Evolutionary conservation across 1,284 basidiomycete genomes (phyloP), one percentile per base, ranked within the genome.

Genomic region (Wolfiporia cocos): DNA sequence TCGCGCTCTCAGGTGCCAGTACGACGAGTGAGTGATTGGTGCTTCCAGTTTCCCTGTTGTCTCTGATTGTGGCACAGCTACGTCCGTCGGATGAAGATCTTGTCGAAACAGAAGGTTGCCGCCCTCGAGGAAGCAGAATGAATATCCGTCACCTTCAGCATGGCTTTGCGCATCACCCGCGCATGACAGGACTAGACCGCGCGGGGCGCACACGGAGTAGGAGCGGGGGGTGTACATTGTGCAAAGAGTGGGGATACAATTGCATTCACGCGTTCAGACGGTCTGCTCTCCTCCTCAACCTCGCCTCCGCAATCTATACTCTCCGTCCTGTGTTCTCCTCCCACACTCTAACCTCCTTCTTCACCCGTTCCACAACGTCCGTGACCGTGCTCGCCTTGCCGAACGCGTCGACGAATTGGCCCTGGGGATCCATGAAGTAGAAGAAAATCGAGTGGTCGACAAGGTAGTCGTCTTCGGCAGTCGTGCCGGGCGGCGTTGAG

Each of bases 391-490:
- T 83, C 41, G 74, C 77, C 68, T 96, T 92, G 10, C 95, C 96
- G 61, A 98, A 98, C 3, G 96, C 95, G 56, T 99, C 94, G 2
- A 98, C 92, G 54, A 98, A 99, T 58, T 87, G 76, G 15, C 95
- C 95, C 6, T 83, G 67, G 1, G 96, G 95, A 59, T 98, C 93
- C 93, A 99, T 97, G 26, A 99, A 76, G 66, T 99, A 99, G 60
- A 99, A 92, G 64, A 94, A 98, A 61, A 97, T 97, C 39, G 86
- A 86, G 66, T 97, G 93, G 64, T 96, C 93, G 23, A 99, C 95
- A 39, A 99, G 78, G 63, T 99, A 99, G 69, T 99, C 95, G 39
- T 81, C 82, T 15, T 71, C 78, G 0, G 94, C 81, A 56, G 89
- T 81, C 5, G 94, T 91, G 55, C 88, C 72, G 3, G 92, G 92